Percentiles rank a stretch among this genome's conserved stretches.
Conservation (phyloP, 2,329 filamentous ascomycete genomes). For the Lanzia echinophila region DNA sequence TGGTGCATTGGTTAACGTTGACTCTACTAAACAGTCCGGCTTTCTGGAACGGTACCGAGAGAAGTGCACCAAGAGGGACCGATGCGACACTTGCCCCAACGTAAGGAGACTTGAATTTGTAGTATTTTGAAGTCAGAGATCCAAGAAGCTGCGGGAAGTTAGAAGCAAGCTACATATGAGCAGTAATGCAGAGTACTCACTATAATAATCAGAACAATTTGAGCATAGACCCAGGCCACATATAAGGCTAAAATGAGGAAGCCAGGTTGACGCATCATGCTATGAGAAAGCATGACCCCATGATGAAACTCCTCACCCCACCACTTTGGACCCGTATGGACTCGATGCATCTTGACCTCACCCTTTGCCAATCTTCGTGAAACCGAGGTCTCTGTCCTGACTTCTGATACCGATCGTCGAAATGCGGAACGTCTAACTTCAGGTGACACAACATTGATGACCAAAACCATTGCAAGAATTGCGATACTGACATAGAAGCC, state of each 20-base stretch:
- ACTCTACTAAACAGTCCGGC: slow-evolving; percentile 62
- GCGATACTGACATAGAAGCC: slow-evolving; percentile 70
- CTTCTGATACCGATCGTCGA: slow-evolving; percentile 61
- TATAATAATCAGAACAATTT: slow-evolving; percentile 66
- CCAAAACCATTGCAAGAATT: slow-evolving; percentile 55
- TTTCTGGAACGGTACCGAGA: slow-evolving; percentile 68
- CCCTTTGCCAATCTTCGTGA: slow-evolving; percentile 59
- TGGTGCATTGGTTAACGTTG: too few species aligned
- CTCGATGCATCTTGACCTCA: slow-evolving; percentile 70
- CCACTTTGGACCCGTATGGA: slow-evolving; percentile 64
- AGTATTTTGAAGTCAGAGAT: slow-evolving; percentile 62
- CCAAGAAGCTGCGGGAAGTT: slow-evolving; percentile 47
- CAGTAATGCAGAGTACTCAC: slow-evolving; percentile 35
- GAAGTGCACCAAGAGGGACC: slow-evolving; percentile 60
- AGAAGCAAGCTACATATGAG: slow-evolving; percentile 10
- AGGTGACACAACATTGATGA: slow-evolving; percentile 65
- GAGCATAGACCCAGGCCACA: slow-evolving; percentile 70
- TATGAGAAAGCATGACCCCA: slow-evolving; percentile 56
- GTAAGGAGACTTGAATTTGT: slow-evolving; percentile 54
- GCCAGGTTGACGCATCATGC: slow-evolving; percentile 69
- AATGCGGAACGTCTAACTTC: slow-evolving; percentile 66
- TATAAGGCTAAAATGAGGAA: slow-evolving; percentile 69
- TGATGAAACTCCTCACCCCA: slow-evolving; percentile 73
- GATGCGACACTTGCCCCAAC: slow-evolving; percentile 62
- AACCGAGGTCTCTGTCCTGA: slow-evolving; percentile 45